Conservation (phyloP, 2,329 filamentous ascomycete species). For the Xylariaceae sp. region DNA sequence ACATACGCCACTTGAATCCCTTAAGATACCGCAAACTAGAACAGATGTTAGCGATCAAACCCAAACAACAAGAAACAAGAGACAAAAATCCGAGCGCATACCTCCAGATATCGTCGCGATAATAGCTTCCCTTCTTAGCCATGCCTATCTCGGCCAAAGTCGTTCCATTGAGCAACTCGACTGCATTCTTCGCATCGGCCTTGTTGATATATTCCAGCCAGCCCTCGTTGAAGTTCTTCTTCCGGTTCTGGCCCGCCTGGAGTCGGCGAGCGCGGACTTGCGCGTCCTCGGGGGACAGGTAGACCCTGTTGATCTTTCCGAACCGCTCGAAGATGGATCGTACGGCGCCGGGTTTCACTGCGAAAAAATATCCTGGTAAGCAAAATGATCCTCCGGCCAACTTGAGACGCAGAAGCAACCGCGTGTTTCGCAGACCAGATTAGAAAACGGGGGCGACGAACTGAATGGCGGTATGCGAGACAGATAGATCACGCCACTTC, state of each 20-base stretch:
- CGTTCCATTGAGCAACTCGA: slow-evolving; percentile 69
- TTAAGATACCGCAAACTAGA: slow-evolving; percentile 62
- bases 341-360: slow-evolving; percentile 57
- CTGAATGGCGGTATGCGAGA: slow-evolving; percentile 84
- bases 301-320: slow-evolving; percentile 57
- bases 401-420: no score
- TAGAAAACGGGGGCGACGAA: slow-evolving; percentile 37
- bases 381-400: no score
- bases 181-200: slow-evolving; percentile 69
- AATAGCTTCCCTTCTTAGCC: slow-evolving; percentile 71
- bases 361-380: no score
- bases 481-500: slow-evolving; percentile 77
- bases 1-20: slow-evolving; percentile 69
- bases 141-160: slow-evolving; percentile 59
- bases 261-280: slow-evolving; percentile 61
- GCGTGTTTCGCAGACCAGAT: no score
- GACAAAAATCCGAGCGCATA: slow-evolving; percentile 13
- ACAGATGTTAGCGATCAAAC: neutral
- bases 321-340: slow-evolving; percentile 51
- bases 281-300: slow-evolving; percentile 44
- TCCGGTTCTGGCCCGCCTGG: slow-evolving; percentile 73
- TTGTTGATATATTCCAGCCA: slow-evolving; percentile 81
- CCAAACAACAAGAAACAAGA: neutral
- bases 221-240: slow-evolving; percentile 73
- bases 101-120: slow-evolving; percentile 84